Evolutionary conservation across 2,329 filamentous ascomycete genomes (phyloP).

Genomic region (Pestalotiopsis sp.): DNA sequence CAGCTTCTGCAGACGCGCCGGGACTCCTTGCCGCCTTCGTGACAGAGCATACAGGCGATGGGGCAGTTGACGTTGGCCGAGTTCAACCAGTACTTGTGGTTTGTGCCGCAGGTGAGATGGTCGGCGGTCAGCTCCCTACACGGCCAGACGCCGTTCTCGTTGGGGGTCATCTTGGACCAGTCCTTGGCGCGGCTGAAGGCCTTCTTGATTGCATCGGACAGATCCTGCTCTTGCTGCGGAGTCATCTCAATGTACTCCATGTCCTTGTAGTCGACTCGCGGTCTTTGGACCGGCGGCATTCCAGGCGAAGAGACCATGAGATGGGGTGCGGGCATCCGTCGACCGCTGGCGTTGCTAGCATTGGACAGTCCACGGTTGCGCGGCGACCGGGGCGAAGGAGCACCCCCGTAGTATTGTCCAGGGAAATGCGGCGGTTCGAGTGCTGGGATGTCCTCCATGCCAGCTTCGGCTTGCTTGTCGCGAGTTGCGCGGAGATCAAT

Average conservation of each 20-base stretch:
- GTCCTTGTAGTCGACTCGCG: neutral
- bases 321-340: neutral
- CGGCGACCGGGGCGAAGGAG: neutral
- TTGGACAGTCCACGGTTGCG: neutral
- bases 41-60: conserved; percentile 55
- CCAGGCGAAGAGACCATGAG: neutral
- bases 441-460: neutral
- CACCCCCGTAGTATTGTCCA: neutral
- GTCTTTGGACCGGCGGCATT: neutral
- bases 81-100: conserved; percentile 48
- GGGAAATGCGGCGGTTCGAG: neutral
- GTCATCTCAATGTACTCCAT: conserved; percentile 2
- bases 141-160: conserved; percentile 24
- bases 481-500: neutral
- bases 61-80: conserved; percentile 50
- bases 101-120: conserved; percentile 47
- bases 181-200: neutral
- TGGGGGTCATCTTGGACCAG: conserved; percentile 7
- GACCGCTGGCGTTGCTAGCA: neutral
- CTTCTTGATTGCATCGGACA: conserved; percentile 22
- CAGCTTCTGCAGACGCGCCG: conserved; percentile 52
- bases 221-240: neutral
- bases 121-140: conserved; percentile 40
- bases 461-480: neutral
- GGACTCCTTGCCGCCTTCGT: conserved; percentile 41